These are phyloP conservation scores for Eimeria tenella DNA, from an alignment of 169 alveolate genomes.

Conservation along the genomic window DNA sequence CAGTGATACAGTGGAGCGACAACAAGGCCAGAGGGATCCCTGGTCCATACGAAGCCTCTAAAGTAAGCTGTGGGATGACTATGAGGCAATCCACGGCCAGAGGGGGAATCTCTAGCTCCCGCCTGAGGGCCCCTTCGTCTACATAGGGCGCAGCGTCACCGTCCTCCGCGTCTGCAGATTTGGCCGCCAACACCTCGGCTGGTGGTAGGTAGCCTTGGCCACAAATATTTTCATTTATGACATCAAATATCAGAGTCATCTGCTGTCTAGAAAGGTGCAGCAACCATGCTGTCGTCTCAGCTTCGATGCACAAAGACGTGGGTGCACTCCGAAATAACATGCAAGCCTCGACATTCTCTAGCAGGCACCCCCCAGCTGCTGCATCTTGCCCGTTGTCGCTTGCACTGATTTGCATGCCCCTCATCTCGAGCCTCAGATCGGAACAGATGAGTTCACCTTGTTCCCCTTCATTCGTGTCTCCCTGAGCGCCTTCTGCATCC, in stretches of 20 bases:
- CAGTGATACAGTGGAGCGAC: conserved; percentile 44
- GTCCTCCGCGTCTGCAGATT: conserved; percentile 25
- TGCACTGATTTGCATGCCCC: conserved; percentile 72
- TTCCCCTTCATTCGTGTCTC: not conserved
- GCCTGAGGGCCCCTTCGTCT: conserved; percentile 26
- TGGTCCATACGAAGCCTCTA: conserved; percentile 63
- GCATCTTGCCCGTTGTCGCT: conserved; percentile 59
- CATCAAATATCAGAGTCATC: conserved; percentile 74
- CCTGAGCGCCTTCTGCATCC: not conserved
- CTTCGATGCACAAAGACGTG: conserved; percentile 4
- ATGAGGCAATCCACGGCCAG: conserved; percentile 33
- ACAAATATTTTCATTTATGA: conserved; percentile 78
- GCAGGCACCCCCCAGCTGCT: conserved; percentile 65
- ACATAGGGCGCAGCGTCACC: not conserved
- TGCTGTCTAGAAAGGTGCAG: conserved; percentile 72
- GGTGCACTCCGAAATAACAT: conserved; percentile 49
- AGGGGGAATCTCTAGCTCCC: conserved; percentile 65
- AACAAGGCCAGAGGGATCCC: conserved; percentile 74
- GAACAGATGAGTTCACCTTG: conserved; percentile 1
- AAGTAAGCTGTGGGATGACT: conserved; percentile 43
- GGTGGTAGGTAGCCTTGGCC: conserved; percentile 74
- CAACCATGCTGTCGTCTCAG: conserved; percentile 73
- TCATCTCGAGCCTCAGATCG: conserved; percentile 61
- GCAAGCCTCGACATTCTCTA: conserved; percentile 73
- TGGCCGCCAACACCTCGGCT: conserved; percentile 9